These are phyloP conservation scores for Mycosphaerella arachidis DNA, from an alignment of 2,329 filamentous ascomycete species.

Conservation along the genomic window DNA sequence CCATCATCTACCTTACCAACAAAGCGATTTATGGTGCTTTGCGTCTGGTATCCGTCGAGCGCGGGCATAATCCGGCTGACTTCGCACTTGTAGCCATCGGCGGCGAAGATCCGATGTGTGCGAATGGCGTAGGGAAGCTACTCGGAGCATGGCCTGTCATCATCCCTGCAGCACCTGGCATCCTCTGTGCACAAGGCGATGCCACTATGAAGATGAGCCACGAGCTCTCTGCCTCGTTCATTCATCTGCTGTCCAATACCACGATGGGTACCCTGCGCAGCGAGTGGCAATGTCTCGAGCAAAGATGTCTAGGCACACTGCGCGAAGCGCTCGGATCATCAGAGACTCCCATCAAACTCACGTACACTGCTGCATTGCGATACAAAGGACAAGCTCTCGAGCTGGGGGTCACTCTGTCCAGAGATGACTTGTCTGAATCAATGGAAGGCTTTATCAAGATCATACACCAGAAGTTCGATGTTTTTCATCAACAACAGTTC, in stretches of 20 bases:
- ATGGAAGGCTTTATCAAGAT: conserved; percentile 24
- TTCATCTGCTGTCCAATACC: conserved; percentile 20
- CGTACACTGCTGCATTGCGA: conserved; percentile 23
- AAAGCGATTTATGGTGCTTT: conserved; percentile 27
- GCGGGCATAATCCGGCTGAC: conserved; percentile 26
- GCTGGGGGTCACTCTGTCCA: conserved; percentile 19
- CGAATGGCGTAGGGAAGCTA: conserved; percentile 24
- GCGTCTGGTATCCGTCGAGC: conserved; percentile 26
- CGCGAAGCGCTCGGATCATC: conserved; percentile 19
- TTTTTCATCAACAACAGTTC: conserved; percentile 26
- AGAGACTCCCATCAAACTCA: conserved; percentile 15
- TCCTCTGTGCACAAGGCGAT: conserved; percentile 27
- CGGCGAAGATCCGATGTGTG: conserved; percentile 25
- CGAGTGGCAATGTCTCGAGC: conserved; percentile 17
- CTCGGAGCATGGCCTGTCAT: conserved; percentile 28
- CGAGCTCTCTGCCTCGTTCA: conserved; percentile 26
- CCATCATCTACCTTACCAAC: conserved; percentile 26
- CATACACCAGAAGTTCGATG: conserved; percentile 22
- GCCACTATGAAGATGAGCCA: conserved; percentile 28
- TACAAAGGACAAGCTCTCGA: conserved; percentile 28
- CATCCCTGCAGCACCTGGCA: conserved; percentile 27
- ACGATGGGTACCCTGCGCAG: conserved; percentile 23
- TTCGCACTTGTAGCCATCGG: conserved; percentile 28
- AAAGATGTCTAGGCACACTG: conserved; percentile 22
- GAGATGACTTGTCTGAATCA: conserved; percentile 19